phyloP scores from a whole-genome alignment of 805 yeast species.

The Candida orba region DNA sequence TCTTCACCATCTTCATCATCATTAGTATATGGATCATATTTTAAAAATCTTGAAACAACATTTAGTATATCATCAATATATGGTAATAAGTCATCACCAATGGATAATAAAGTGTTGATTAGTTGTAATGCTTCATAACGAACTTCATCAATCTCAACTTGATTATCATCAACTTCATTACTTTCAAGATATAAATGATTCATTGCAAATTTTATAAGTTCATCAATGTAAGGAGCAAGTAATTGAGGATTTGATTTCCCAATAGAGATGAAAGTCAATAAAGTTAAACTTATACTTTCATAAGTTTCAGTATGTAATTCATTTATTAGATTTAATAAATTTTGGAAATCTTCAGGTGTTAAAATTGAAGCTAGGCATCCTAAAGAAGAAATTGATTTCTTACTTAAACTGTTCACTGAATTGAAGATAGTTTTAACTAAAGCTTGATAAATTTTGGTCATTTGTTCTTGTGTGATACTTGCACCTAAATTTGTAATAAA shows the following conservation, averaged over 20 bases:
- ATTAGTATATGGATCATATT: slow-evolving; percentile 41
- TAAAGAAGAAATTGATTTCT: slow-evolving; percentile 42
- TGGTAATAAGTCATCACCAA: slow-evolving; percentile 28
- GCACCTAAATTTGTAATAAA: slow-evolving; percentile 43
- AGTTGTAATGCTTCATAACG: slow-evolving; percentile 43
- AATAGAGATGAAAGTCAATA: slow-evolving; percentile 20
- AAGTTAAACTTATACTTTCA: slow-evolving; percentile 14
- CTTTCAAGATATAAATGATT: slow-evolving; percentile 22
- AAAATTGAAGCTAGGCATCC: slow-evolving; percentile 33
- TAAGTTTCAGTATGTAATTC: slow-evolving; percentile 14
- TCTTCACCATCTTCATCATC: slow-evolving; percentile 29
- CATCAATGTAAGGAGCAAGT: slow-evolving; percentile 16
- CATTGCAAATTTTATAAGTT: slow-evolving; percentile 19
- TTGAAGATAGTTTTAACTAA: slow-evolving; percentile 33
- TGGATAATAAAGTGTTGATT: slow-evolving; percentile 33
- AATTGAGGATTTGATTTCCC: slow-evolving; percentile 24
- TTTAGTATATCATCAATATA: slow-evolving; percentile 25
- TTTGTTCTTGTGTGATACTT: slow-evolving; percentile 31
- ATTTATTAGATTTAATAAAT: slow-evolving; percentile 16
- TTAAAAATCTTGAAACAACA: slow-evolving; percentile 26
- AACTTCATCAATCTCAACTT: slow-evolving; percentile 36
- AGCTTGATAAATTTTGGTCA: slow-evolving; percentile 19
- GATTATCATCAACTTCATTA: slow-evolving; percentile 31
- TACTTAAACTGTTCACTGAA: slow-evolving; percentile 39
- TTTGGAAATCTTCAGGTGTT: slow-evolving; percentile 20